These are phyloP conservation scores for Talaromyces trachyspermus DNA, from an alignment of 495 filamentous ascomycete genomes.

Conservation along the genomic window DNA sequence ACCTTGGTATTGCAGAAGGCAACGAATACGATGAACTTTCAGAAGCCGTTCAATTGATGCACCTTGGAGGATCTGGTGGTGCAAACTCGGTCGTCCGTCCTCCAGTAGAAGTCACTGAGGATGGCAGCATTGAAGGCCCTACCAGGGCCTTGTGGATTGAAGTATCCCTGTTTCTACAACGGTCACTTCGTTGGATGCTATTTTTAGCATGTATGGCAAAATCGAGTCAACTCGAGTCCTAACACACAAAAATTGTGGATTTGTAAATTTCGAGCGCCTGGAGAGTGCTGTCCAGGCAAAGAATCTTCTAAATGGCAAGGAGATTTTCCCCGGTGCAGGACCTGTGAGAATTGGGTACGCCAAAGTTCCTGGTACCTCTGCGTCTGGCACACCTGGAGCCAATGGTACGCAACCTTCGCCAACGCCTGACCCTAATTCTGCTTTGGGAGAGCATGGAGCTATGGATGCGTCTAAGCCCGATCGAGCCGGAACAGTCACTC, in stretches of 20 bases:
- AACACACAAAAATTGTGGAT: slow-evolving; percentile 98
- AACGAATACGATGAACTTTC: slow-evolving; percentile 64
- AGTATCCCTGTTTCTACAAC: slow-evolving; percentile 98
- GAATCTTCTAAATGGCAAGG: slow-evolving; percentile 82
- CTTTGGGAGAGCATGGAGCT: slow-evolving; percentile 24
- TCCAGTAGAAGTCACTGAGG: slow-evolving; percentile 46
- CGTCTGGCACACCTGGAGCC: slow-evolving; percentile 69
- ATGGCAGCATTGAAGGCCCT: slow-evolving; percentile 77
- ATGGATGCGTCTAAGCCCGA: slow-evolving; percentile 17
- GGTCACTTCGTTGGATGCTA: slow-evolving; percentile 81
- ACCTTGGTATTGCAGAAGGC: slow-evolving; percentile 64
- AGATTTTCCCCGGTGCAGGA: slow-evolving; percentile 95
- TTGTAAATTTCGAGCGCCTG: slow-evolving; percentile 90
- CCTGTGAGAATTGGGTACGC: slow-evolving; percentile 94
- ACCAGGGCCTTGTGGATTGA: slow-evolving; percentile 91
- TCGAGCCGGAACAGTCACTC: slow-evolving; percentile 41
- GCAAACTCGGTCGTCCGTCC: slow-evolving; percentile 44
- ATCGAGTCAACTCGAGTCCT: slow-evolving; percentile 90
- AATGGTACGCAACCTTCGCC: slow-evolving; percentile 82
- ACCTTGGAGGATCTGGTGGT: slow-evolving; percentile 56
- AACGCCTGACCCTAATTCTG: slow-evolving; percentile 69
- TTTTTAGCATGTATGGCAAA: slow-evolving; percentile 83
- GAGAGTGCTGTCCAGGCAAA: slow-evolving; percentile 88
- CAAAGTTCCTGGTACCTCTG: slow-evolving; percentile 83
- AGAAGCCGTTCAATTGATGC: slow-evolving; percentile 73